These are phyloP conservation scores for Fusarium torulosum DNA, from an alignment of 2,329 filamentous ascomycete species.

Conservation along the genomic window DNA sequence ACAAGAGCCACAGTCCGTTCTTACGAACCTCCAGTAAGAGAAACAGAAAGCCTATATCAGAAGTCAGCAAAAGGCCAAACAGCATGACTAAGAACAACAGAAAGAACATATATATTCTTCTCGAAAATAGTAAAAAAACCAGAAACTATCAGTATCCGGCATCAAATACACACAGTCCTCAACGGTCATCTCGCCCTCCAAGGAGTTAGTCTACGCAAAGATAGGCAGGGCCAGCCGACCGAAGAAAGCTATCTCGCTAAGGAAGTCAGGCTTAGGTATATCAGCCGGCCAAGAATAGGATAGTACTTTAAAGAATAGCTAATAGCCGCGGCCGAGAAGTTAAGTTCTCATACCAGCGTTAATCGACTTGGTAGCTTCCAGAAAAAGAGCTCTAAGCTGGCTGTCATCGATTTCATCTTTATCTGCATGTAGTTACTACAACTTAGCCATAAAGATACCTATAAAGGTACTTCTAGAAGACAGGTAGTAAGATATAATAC, in stretches of 20 bases:
- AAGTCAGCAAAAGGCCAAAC: background rate
- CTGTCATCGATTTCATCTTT: background rate
- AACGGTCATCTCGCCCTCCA: background rate
- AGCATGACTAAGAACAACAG: accelerated
- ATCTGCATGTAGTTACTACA: too few species aligned
- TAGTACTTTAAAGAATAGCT: background rate
- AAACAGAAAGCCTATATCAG: background rate
- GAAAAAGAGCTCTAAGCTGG: background rate
- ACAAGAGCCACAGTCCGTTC: constrained; percentile 1
- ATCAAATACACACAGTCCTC: constrained; percentile 5
- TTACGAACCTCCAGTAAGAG: background rate
- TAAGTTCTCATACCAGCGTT: constrained; percentile 1
- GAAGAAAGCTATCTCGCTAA: constrained; percentile 5
- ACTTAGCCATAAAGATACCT: too few species aligned
- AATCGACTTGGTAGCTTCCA: constrained; percentile 1
- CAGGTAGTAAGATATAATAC: too few species aligned
- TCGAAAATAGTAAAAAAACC: background rate
- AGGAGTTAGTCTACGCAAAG: constrained; percentile 1
- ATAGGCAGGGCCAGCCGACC: background rate
- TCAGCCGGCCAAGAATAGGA: background rate
- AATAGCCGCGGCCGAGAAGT: background rate
- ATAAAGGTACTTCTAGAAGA: too few species aligned
- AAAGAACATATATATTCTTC: background rate
- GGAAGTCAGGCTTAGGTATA: background rate
- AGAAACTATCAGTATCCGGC: constrained; percentile 5